These are phyloP conservation scores for Candida ponderosae DNA, from an alignment of 805 yeast species.

Conservation along the genomic window DNA sequence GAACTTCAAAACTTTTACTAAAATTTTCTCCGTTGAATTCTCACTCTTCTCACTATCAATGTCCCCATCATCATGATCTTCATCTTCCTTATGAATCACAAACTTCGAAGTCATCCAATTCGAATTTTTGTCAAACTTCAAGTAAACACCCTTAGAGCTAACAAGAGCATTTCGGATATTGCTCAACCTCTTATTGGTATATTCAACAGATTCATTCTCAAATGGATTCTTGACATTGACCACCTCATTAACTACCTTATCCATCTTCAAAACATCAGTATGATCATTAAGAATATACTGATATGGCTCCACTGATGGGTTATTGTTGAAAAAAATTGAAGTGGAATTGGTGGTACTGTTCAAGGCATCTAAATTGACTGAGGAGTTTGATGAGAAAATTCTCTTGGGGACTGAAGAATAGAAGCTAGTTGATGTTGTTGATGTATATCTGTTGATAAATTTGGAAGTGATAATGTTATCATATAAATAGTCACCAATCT, in stretches of 20 bases:
- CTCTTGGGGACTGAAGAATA: constrained; percentile 13
- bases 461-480: constrained; percentile 61
- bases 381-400: constrained; percentile 16
- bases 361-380: constrained; percentile 13
- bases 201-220: too few relatives aligned
- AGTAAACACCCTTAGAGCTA: constrained; percentile 24
- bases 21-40: neutral
- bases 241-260: constrained; percentile 7
- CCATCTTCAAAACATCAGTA: constrained; percentile 15
- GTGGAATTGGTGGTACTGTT: constrained; percentile 5
- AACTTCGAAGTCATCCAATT: constrained; percentile 19
- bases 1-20: constrained; percentile 29
- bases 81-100: constrained; percentile 11
- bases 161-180: constrained; percentile 1
- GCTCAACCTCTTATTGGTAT: neutral
- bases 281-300: constrained; percentile 24
- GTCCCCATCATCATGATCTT: constrained; percentile 2
- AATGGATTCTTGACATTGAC: constrained; percentile 8
- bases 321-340: constrained; percentile 13
- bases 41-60: constrained; percentile 1
- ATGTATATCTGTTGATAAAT: constrained; percentile 37
- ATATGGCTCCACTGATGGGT: constrained; percentile 25
- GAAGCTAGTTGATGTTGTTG: constrained; percentile 3
- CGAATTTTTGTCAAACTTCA: constrained; percentile 20
- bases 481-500: constrained; percentile 47